Percentiles rank a stretch among this genome's conserved stretches.
Evolutionary conservation across 257 asterid species (phyloP).

Genomic region (Solanum lycopersicoides): DNA sequence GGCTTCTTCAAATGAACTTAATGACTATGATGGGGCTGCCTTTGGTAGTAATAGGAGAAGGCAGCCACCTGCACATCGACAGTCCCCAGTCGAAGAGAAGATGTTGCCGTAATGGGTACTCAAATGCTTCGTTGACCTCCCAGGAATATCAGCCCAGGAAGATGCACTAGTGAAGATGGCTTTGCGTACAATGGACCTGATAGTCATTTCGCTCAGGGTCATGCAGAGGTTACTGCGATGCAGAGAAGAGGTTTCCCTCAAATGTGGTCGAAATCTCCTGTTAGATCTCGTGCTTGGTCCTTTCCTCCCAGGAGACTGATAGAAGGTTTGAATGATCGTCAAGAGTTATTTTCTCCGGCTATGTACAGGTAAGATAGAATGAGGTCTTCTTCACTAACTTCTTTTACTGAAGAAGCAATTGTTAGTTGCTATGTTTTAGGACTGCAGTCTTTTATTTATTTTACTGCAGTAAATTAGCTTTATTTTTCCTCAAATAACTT

Average conservation of each 20-base stretch:
- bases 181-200: slow-evolving; percentile 36
- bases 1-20: too few relatives aligned
- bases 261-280: slow-evolving; percentile 53
- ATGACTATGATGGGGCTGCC: too few relatives aligned
- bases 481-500: too few relatives aligned
- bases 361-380: slow-evolving; percentile 49
- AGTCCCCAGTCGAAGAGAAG: slow-evolving; percentile 54
- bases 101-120: slow-evolving; percentile 23
- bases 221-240: slow-evolving; percentile 34
- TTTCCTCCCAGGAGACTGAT: slow-evolving; percentile 58
- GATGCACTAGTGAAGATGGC: slow-evolving; percentile 27
- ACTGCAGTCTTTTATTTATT: too few relatives aligned
- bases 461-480: too few relatives aligned
- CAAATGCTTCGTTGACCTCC: slow-evolving; percentile 41
- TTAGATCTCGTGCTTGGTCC: slow-evolving; percentile 49
- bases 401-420: too few relatives aligned
- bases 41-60: too few relatives aligned
- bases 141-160: slow-evolving; percentile 41
- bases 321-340: slow-evolving; percentile 10
- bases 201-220: slow-evolving; percentile 34
- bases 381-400: slow-evolving; percentile 24
- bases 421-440: too few relatives aligned
- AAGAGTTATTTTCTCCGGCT: slow-evolving; percentile 33
- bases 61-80: slow-evolving; percentile 30
- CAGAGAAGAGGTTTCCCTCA: slow-evolving; percentile 51